Evolutionary conservation across 2,329 filamentous ascomycete genomes (phyloP).

Genomic region (Graphilbum fragrans): DNA sequence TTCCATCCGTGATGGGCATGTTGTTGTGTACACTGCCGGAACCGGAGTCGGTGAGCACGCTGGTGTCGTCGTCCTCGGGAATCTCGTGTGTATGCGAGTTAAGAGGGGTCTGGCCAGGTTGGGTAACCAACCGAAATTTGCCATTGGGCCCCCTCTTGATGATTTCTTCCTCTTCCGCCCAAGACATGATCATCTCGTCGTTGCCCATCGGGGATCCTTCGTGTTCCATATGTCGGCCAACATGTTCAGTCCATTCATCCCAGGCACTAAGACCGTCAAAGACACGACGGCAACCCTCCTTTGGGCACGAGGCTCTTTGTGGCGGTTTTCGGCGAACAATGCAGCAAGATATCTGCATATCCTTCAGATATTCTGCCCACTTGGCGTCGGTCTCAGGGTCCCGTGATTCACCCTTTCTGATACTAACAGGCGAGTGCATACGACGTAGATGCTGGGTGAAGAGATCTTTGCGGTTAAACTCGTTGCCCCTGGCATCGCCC

Average conservation of each 20-base stretch:
- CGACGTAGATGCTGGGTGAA: slow-evolving; percentile 90
- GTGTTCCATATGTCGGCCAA: slow-evolving; percentile 79
- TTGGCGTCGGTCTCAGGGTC: slow-evolving; percentile 48
- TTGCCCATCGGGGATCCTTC: slow-evolving; percentile 46
- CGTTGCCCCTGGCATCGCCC: slow-evolving; percentile 50
- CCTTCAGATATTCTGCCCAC: slow-evolving; percentile 54
- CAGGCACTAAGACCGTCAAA: slow-evolving; percentile 67
- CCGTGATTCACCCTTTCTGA: slow-evolving; percentile 44
- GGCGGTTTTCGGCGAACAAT: slow-evolving; percentile 58
- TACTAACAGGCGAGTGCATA: slow-evolving; percentile 72
- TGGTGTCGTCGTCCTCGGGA: neutral
- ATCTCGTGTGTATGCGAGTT: neutral
- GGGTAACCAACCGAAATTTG: slow-evolving; percentile 40
- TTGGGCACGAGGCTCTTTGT: slow-evolving; percentile 56
- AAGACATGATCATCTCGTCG: slow-evolving; percentile 44
- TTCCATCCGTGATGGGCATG: no score
- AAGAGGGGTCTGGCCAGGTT: slow-evolving; percentile 21
- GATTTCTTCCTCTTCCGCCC: slow-evolving; percentile 52
- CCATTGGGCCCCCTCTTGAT: slow-evolving; percentile 45
- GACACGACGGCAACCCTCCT: slow-evolving; percentile 54
- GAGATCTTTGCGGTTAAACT: slow-evolving; percentile 90
- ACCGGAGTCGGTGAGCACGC: no score
- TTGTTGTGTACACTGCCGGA: no score
- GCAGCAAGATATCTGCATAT: slow-evolving; percentile 64
- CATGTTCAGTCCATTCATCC: slow-evolving; percentile 88